Conservation (phyloP, 2,329 filamentous ascomycete genomes). For the Lasiodiplodia theobromae region DNA sequence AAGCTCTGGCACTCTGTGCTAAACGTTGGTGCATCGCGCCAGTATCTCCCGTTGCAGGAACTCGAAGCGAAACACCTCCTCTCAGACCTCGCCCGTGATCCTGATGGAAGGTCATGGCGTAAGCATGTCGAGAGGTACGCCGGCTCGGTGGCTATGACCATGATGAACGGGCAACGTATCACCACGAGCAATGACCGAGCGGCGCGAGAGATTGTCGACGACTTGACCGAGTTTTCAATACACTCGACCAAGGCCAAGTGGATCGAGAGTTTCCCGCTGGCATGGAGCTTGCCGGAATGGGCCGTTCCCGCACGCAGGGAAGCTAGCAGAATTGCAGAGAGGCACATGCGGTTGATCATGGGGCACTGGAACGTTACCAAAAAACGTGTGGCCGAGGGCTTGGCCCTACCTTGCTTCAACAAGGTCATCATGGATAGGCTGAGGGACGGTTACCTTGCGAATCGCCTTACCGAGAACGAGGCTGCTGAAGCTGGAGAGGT, state of each 20-base stretch:
- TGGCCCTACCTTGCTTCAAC: conserved; percentile 12
- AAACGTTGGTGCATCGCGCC: conserved; percentile 20
- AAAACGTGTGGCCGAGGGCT: neutral
- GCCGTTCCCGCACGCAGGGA: conserved; percentile 47
- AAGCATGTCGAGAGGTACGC: conserved; percentile 7
- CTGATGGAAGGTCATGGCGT: neutral
- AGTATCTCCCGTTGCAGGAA: conserved; percentile 29
- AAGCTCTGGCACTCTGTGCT: conserved; percentile 29
- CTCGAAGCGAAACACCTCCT: conserved; percentile 25
- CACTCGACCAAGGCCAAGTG: neutral
- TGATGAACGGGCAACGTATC: conserved; percentile 19
- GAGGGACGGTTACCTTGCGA: neutral
- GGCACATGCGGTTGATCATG: conserved; percentile 47
- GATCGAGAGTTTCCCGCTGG: conserved; percentile 55
- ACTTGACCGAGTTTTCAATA: neutral
- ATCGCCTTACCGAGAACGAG: neutral
- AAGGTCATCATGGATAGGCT: neutral
- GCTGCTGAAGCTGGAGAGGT: neutral
- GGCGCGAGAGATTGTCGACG: neutral
- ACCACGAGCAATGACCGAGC: neutral
- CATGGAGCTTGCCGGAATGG: conserved; percentile 48
- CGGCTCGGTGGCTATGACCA: conserved; percentile 14
- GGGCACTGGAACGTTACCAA: conserved; percentile 35
- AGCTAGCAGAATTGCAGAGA: conserved; percentile 39
- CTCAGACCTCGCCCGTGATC: neutral